Evolutionary conservation across 768 basidiomycete species (phyloP).

Genomic region (Terana coerulea): DNA sequence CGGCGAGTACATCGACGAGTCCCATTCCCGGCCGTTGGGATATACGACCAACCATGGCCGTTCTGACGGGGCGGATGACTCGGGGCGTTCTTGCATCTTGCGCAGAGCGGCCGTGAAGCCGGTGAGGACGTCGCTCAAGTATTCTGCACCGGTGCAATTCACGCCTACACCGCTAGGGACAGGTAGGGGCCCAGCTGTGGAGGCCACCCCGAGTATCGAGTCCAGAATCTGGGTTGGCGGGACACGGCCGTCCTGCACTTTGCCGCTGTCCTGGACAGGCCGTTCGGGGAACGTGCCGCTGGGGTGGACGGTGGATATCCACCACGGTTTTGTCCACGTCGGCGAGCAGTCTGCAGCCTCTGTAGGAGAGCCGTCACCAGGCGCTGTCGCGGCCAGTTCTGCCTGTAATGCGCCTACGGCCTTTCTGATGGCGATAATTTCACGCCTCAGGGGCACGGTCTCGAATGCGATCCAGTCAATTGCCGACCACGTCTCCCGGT

Average conservation of each 20-base stretch:
- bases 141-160: constrained; percentile 60
- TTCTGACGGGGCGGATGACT: constrained; percentile 12
- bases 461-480: constrained; percentile 74
- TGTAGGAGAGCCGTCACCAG: too few species aligned
- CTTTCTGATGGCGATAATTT: constrained; percentile 59
- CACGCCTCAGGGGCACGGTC: constrained; percentile 66
- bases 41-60: constrained; percentile 62
- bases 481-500: constrained; percentile 46
- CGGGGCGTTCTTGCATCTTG: constrained; percentile 3
- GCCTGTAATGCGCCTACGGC: constrained; percentile 45
- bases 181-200: constrained; percentile 14
- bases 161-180: constrained; percentile 60
- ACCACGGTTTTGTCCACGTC: constrained; percentile 56
- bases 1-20: constrained; percentile 35
- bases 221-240: constrained; percentile 39
- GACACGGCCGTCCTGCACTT: too few species aligned
- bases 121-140: constrained; percentile 37
- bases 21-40: constrained; percentile 68
- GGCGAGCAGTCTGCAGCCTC: too few species aligned
- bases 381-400: constrained; percentile 3
- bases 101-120: constrained; percentile 31
- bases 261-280: constrained; percentile 18
- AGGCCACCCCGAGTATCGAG: constrained; percentile 28
- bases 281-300: constrained; percentile 44
- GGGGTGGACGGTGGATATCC: constrained; percentile 68